Percentiles rank a stretch among this genome's conserved stretches.
Conservation (phyloP, 768 basidiomycete species). For the Trametes maxima region DNA sequence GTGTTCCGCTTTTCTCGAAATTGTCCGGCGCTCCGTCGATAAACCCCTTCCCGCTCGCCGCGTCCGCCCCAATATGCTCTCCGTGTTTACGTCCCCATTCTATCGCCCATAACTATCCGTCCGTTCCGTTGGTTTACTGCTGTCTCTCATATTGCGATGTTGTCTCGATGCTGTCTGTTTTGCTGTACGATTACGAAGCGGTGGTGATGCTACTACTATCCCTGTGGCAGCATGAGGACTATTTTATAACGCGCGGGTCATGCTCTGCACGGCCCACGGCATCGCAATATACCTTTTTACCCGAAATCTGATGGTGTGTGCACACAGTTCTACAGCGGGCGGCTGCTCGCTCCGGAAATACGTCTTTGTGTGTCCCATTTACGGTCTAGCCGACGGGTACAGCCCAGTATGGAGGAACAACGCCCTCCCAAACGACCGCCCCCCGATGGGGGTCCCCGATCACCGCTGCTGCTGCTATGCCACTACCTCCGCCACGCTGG, state of each 20-base stretch:
- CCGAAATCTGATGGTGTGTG: constrained; percentile 2
- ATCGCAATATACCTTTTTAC: constrained; percentile 9
- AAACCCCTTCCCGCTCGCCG: too few relatives aligned
- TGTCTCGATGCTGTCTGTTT: neutral
- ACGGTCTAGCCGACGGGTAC: neutral
- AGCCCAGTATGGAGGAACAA: too few relatives aligned
- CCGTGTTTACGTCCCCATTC: neutral
- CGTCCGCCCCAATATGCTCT: neutral
- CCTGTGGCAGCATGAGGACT: neutral
- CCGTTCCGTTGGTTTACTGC: neutral
- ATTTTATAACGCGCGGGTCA: neutral
- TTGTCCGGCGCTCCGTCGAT: neutral
- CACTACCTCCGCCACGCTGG: too few relatives aligned
- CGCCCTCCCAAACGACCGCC: too few relatives aligned
- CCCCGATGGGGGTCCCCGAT: too few relatives aligned
- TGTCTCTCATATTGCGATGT: neutral
- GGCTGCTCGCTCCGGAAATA: too few relatives aligned
- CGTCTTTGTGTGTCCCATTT: neutral
- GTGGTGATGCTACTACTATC: neutral
- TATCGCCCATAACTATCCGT: neutral
- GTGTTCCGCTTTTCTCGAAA: neutral
- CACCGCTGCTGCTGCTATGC: too few relatives aligned
- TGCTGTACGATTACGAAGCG: constrained; percentile 15
- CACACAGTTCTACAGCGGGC: neutral
- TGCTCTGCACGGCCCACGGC: neutral